Evolutionary conservation across 345 rosid genomes (phyloP).

Genomic region (Euphorbia pulcherrima): DNA sequence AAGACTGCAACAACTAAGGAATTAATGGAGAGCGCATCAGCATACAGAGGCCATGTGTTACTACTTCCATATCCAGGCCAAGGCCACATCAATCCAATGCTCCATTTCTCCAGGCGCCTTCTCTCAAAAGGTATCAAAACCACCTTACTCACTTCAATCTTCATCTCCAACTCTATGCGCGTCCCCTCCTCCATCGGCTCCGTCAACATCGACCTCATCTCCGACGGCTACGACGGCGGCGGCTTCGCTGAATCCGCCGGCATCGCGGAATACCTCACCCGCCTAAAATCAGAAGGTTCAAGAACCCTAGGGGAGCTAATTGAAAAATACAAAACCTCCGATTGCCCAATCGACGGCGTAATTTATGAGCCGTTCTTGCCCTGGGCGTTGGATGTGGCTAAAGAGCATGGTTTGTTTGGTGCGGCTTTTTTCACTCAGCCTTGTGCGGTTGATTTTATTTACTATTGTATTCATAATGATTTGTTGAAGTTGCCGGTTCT

Average conservation of each 20-base stretch:
- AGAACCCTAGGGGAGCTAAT: slow-evolving; percentile 45
- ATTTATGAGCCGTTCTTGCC: slow-evolving; percentile 59
- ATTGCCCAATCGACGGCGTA: slow-evolving; percentile 42
- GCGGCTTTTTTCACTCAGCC: slow-evolving; percentile 69
- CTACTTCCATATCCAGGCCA: slow-evolving; percentile 22
- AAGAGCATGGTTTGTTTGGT: slow-evolving; percentile 39
- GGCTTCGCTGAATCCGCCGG: slow-evolving; percentile 4
- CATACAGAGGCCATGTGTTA: slow-evolving; percentile 10
- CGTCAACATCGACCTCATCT: slow-evolving; percentile 12
- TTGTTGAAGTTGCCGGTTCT: slow-evolving; percentile 40
- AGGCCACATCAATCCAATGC: slow-evolving; percentile 26
- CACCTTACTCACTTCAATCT: slow-evolving; percentile 9
- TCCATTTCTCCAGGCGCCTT: slow-evolving; percentile 20
- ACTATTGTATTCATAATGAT: slow-evolving; percentile 38
- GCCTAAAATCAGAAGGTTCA: slow-evolving; percentile 37
- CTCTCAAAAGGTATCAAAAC: slow-evolving; percentile 20
- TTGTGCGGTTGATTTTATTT: slow-evolving; percentile 55
- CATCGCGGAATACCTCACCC: background rate
- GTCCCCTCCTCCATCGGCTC: slow-evolving; percentile 16
- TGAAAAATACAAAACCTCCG: slow-evolving; percentile 22
- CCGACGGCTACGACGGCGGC: slow-evolving; percentile 20
- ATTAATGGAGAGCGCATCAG: background rate
- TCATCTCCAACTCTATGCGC: slow-evolving; percentile 19
- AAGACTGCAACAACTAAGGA: background rate
- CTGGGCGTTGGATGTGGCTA: slow-evolving; percentile 67